These are phyloP conservation scores for Taphrina populina DNA, from an alignment of 1,139 yeast genomes.

Conservation along the genomic window DNA sequence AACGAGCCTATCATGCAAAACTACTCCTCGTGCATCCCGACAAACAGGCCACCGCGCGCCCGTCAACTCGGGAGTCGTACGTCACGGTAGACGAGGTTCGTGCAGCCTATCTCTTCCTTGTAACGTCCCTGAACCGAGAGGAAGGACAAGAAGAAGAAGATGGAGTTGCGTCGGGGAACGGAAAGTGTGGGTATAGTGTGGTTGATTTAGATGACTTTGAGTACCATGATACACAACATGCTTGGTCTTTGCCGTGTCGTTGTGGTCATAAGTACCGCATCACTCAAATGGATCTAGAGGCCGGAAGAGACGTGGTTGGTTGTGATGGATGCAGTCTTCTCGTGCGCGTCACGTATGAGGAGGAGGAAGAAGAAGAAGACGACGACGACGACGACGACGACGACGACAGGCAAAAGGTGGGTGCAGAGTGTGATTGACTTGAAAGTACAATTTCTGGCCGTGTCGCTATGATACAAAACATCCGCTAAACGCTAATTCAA, in stretches of 20 bases:
- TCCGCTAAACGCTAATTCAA: too few relatives aligned
- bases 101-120: constrained; percentile 18
- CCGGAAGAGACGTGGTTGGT: constrained; percentile 31
- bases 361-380: constrained; percentile 12
- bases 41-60: constrained; percentile 15
- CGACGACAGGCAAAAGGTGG: too few relatives aligned
- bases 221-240: not conserved
- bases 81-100: constrained; percentile 19
- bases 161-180: not conserved
- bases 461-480: too few relatives aligned
- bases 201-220: constrained; percentile 34
- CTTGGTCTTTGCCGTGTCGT: constrained; percentile 29
- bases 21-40: constrained; percentile 33
- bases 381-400: too few relatives aligned
- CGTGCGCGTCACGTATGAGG: constrained; percentile 34
- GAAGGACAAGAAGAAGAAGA: too few relatives aligned
- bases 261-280: constrained; percentile 31
- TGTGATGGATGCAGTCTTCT: constrained; percentile 35
- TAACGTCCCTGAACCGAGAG: not conserved
- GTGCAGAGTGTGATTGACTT: too few relatives aligned
- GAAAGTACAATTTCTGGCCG: too few relatives aligned
- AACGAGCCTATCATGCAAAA: constrained; percentile 33
- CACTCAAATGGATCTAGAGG: constrained; percentile 34
- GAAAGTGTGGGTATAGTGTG: constrained; percentile 19
- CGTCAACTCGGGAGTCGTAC: not conserved